Conservation (phyloP, 2,329 filamentous ascomycete species). For the Myriosclerotinia duriaeana region DNA sequence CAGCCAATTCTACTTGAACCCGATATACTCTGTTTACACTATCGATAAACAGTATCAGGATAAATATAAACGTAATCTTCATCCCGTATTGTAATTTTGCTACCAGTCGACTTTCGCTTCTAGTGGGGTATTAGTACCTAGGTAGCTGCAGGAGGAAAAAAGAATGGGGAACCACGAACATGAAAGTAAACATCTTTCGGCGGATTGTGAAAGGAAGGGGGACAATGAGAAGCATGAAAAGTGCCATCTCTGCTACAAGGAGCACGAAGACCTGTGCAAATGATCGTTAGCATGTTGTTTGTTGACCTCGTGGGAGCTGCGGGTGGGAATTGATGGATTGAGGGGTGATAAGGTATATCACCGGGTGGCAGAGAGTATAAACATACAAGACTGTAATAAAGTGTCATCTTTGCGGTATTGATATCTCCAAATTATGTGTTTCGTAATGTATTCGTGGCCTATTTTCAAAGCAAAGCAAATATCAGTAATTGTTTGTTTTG, state of each 20-base stretch:
- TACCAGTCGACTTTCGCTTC: constrained; percentile 52
- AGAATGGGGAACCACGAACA: constrained; percentile 70
- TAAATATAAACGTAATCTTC: constrained; percentile 99
- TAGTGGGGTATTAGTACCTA: constrained; percentile 34
- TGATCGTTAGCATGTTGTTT: constrained; percentile 25
- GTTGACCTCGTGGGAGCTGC: constrained; percentile 6
- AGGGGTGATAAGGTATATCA: not conserved
- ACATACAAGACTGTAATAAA: constrained; percentile 53
- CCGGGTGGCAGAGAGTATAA: constrained; percentile 2
- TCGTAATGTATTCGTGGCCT: constrained; percentile 32
- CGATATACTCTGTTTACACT: constrained; percentile 95
- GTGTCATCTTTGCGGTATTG: constrained; percentile 46
- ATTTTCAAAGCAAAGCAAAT: constrained; percentile 14
- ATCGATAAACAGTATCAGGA: constrained; percentile 95
- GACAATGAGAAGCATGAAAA: constrained; percentile 78
- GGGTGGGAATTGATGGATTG: not conserved
- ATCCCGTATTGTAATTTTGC: constrained; percentile 96
- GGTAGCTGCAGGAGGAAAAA: constrained; percentile 2
- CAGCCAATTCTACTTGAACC: constrained; percentile 83
- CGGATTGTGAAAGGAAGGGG: constrained; percentile 76
- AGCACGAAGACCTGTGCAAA: constrained; percentile 71
- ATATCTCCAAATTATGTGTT: constrained; percentile 21
- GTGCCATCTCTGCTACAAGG: constrained; percentile 76
- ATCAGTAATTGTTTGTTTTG: constrained; percentile 17
- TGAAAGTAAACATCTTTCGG: constrained; percentile 59